Conservation (phyloP, 345 rosid genomes). For the Atalantia buxifolia region DNA sequence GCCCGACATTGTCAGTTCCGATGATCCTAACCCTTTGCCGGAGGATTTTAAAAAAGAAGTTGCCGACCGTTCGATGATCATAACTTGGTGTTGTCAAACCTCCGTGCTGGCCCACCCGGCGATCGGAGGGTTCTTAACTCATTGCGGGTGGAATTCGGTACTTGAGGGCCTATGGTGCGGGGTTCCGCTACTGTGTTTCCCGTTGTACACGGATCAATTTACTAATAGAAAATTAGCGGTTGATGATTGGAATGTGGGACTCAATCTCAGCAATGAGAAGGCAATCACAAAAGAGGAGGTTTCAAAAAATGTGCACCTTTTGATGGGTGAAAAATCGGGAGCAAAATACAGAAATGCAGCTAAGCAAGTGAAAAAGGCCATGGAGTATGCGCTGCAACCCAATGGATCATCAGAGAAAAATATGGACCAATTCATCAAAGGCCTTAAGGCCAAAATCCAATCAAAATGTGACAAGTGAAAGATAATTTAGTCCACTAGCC, state of each 20-base stretch:
- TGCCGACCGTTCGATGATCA: conserved; percentile 38
- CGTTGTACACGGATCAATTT: conserved; percentile 65
- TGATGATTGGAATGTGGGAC: conserved; percentile 67
- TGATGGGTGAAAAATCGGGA: conserved; percentile 23
- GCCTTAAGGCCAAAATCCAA: conserved; percentile 23
- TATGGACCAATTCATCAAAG: conserved; percentile 24
- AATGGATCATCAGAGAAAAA: conserved; percentile 30
- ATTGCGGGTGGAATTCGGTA: conserved; percentile 75
- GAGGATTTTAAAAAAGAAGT: conserved; percentile 34
- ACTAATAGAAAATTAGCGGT: conserved; percentile 64
- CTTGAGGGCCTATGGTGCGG: conserved; percentile 55
- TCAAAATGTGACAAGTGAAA: not conserved
- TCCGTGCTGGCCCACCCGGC: conserved; percentile 43
- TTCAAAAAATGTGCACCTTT: conserved; percentile 16
- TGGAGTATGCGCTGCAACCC: conserved; percentile 20
- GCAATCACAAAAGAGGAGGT: conserved; percentile 31
- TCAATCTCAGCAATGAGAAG: conserved; percentile 40
- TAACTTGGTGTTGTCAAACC: conserved; percentile 60
- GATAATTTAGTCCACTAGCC: too few relatives aligned
- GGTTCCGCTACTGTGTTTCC: conserved; percentile 57
- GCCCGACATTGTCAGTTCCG: conserved; percentile 56
- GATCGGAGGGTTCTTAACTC: conserved; percentile 67
- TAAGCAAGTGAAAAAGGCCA: conserved; percentile 9
- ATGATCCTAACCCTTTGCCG: conserved; percentile 42
- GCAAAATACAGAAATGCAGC: not conserved